phyloP scores from a whole-genome alignment of 352 stramenopile genomes.

The Pythium biforme region DNA sequence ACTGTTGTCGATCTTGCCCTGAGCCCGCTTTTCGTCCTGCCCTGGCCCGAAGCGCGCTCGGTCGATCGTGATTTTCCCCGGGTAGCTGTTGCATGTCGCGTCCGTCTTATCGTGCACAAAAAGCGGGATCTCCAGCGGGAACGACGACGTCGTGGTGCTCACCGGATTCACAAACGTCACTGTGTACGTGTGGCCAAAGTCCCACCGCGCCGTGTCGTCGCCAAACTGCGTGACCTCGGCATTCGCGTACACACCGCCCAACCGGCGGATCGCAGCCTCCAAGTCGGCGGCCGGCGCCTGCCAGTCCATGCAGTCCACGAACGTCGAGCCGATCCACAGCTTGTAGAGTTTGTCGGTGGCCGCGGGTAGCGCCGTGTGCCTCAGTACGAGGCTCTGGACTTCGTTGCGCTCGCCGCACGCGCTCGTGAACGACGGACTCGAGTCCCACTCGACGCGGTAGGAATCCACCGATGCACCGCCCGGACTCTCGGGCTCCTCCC shows the following conservation, averaged over 20 bases:
- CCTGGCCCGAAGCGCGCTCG: conserved; percentile 51
- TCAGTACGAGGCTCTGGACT: conserved; percentile 58
- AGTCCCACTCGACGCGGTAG: conserved; percentile 96
- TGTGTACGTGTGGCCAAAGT: conserved; percentile 70
- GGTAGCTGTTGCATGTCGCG: conserved; percentile 33
- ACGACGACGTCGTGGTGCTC: conserved; percentile 31
- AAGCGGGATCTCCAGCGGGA: conserved; percentile 42
- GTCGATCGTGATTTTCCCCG: conserved; percentile 28
- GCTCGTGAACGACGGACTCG: conserved; percentile 81
- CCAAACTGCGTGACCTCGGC: conserved; percentile 38
- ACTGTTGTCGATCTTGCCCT: conserved; percentile 49
- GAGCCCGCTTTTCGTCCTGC: conserved; percentile 44
- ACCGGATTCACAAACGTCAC: conserved; percentile 53
- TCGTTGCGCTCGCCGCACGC: conserved; percentile 68
- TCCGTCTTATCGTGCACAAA: conserved; percentile 30
- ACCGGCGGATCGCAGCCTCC: conserved; percentile 24
- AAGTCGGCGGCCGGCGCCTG: conserved; percentile 21
- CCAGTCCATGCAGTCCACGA: conserved; percentile 48
- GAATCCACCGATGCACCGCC: conserved; percentile 79
- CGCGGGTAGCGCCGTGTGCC: conserved; percentile 10
- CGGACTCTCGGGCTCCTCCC: conserved; percentile 70
- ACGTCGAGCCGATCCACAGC: conserved; percentile 25
- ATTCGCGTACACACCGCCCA: conserved; percentile 33
- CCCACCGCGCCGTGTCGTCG: conserved; percentile 57
- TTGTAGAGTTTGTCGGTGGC: conserved; percentile 30